Evolutionary conservation across 1,284 basidiomycete species (phyloP), one percentile per base, ranked within the genome.

Genomic region (Paramarasmius palmivorus): DNA sequence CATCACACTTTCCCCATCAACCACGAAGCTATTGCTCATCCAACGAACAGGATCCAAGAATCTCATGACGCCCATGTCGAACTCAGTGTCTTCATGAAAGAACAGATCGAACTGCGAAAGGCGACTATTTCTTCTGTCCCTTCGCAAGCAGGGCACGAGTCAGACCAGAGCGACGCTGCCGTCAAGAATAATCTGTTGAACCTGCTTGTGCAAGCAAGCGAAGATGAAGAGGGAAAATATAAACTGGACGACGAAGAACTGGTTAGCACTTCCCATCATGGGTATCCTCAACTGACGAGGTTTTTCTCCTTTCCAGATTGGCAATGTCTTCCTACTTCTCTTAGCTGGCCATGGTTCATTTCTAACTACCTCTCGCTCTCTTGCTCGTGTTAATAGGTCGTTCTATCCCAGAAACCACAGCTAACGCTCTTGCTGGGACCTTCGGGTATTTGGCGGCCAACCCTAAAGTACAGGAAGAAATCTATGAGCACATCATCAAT

Each of bases 281-380:
- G 35, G 37, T 17, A 5, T 26, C 4, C n/a, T 25, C 8, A 29
- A 29, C 10, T 10, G 23, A n/a, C 5, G 22, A 5, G 19, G 20
- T 7, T 12, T 15, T 32, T n/a, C n/a, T n/a, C n/a, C n/a, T n/a
- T n/a, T n/a, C n/a, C 29, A 82, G 80, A 76, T 82, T 50, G 80
- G 81, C 9, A 82, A 83, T 52, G 64, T 81, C 1, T 84, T 76
- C 59, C 61, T 75, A 6, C 68, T 83, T 59, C 61, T 84, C 45
- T 78, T 83, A 51, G 80, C 82, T 47, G 82, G 83, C 10, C 80
- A 83, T 62, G 82, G 82, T 75, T 58, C 45, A 68, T 57, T 15
- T 20, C 34, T 45, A 12, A n/a, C n/a, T n/a, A n/a, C n/a, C n/a
- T n/a, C n/a, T n/a, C n/a, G n/a, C n/a, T n/a, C n/a, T n/a, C n/a